These are phyloP conservation scores for Chernovozyma aurita DNA, from an alignment of 1,139 yeast species.

Conservation along the genomic window DNA sequence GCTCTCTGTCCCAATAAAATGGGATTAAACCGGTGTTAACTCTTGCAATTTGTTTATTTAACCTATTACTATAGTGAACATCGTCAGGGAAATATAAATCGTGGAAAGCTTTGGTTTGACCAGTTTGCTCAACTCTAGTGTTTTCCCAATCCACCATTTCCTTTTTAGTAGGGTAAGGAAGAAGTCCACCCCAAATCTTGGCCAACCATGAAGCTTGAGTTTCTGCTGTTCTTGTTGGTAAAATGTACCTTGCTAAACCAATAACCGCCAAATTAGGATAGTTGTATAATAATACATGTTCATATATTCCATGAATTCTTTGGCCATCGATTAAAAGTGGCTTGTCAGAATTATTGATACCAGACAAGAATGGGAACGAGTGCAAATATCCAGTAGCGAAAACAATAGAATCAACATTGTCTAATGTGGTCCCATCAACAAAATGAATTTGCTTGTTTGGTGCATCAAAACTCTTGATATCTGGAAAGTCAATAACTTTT, in stretches of 20 bases:
- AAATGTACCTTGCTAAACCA: conserved; percentile 47
- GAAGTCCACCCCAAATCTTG: conserved; percentile 48
- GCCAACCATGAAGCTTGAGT: conserved; percentile 54
- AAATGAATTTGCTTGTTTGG: conserved; percentile 25
- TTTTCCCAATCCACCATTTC: conserved; percentile 39
- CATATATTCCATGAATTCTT: conserved; percentile 47
- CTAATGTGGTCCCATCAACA: conserved; percentile 32
- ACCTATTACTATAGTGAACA: conserved; percentile 36
- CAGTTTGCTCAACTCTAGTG: conserved; percentile 27
- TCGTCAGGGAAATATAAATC: conserved; percentile 45
- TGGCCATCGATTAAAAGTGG: conserved; percentile 41
- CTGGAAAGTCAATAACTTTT: conserved; percentile 35
- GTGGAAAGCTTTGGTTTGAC: conserved; percentile 41
- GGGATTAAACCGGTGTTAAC: conserved; percentile 28
- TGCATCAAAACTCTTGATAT: conserved; percentile 29
- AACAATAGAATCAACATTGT: conserved; percentile 44
- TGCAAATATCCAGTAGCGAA: conserved; percentile 65
- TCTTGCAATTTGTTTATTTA: conserved; percentile 33
- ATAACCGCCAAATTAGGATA: conserved; percentile 56
- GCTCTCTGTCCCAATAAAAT: conserved; percentile 33
- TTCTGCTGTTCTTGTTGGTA: conserved; percentile 60
- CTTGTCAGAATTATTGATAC: conserved; percentile 15
- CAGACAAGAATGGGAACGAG: conserved; percentile 41
- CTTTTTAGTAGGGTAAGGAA: conserved; percentile 37
- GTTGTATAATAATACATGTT: conserved; percentile 46